Evolutionary conservation across 177 flowering plant species (phyloP).

Genomic region (Telopea speciosissima): DNA sequence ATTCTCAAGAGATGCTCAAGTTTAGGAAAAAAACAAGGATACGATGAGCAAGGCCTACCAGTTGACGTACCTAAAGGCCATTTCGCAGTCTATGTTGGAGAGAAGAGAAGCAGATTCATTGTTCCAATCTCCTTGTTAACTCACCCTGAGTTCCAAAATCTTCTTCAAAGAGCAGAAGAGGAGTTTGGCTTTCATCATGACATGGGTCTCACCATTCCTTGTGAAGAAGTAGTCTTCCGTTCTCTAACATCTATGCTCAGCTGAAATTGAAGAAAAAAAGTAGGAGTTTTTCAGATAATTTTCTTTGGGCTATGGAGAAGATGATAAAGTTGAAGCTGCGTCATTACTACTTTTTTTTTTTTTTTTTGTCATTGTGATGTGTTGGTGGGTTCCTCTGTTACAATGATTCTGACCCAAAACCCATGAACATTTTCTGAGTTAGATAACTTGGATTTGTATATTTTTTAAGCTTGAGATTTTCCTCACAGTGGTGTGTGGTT

Average conservation of each 20-base stretch:
- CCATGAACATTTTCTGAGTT: slow-evolving; percentile 25
- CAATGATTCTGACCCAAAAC: slow-evolving; percentile 26
- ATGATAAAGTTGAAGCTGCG: too few relatives aligned
- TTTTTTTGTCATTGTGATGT: slow-evolving; percentile 9
- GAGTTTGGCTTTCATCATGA: slow-evolving; percentile 94
- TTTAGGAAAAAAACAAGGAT: slow-evolving; percentile 62
- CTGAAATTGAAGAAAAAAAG: slow-evolving; percentile 2
- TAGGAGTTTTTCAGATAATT: too few relatives aligned
- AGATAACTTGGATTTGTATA: slow-evolving; percentile 28
- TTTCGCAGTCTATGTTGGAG: slow-evolving; percentile 89
- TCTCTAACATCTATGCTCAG: slow-evolving; percentile 68
- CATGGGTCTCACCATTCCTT: slow-evolving; percentile 93
- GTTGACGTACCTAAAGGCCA: slow-evolving; percentile 94
- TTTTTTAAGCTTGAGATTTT: slow-evolving; percentile 27
- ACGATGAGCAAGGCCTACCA: slow-evolving; percentile 56
- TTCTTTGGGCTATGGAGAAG: slow-evolving; percentile 3
- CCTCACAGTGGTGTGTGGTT: slow-evolving; percentile 38
- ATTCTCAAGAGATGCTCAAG: slow-evolving; percentile 90
- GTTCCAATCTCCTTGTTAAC: slow-evolving; percentile 78
- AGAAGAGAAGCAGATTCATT: slow-evolving; percentile 70
- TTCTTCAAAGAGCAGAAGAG: slow-evolving; percentile 80
- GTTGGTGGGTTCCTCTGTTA: neutral
- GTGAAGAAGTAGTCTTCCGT: slow-evolving; percentile 79
- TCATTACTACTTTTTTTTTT: slow-evolving; percentile 6
- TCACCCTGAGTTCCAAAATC: slow-evolving; percentile 77